phyloP scores from a whole-genome alignment of 345 rosid species.

The Gossypium arboreum region DNA sequence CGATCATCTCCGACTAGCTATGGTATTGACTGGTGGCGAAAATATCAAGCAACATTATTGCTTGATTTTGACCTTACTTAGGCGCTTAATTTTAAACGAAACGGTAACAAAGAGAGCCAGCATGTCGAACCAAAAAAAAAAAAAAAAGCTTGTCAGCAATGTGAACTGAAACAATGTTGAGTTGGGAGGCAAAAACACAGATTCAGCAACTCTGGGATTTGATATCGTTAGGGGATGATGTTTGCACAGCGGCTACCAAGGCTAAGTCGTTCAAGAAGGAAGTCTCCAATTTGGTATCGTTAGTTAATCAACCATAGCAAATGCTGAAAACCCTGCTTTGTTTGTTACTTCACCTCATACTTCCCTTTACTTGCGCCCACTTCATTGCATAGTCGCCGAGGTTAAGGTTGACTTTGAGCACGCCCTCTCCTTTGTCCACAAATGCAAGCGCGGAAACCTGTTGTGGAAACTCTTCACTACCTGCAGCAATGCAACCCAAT shows the following conservation, averaged over 20 bases:
- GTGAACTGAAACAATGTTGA: neutral
- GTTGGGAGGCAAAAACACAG: conserved; percentile 21
- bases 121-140: neutral
- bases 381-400: conserved; percentile 48
- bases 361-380: conserved; percentile 67
- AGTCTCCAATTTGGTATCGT: conserved; percentile 37
- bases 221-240: conserved; percentile 42
- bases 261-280: conserved; percentile 53
- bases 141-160: neutral
- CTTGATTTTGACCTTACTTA: neutral
- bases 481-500: conserved; percentile 49
- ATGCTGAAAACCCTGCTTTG: conserved; percentile 45
- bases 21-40: neutral
- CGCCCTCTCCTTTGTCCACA: conserved; percentile 43
- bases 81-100: neutral
- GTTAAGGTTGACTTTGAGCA: conserved; percentile 47
- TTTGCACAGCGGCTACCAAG: conserved; percentile 42
- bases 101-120: neutral
- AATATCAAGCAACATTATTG: neutral
- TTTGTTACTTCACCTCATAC: conserved; percentile 26
- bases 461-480: conserved; percentile 50
- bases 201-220: conserved; percentile 43
- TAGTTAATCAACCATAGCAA: conserved; percentile 44
- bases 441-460: conserved; percentile 53
- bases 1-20: neutral